Percentiles rank a stretch among this genome's conserved stretches.
phyloP scores from a whole-genome alignment of 2,329 filamentous ascomycete species.

The Pyrenophora tritici-repentis region DNA sequence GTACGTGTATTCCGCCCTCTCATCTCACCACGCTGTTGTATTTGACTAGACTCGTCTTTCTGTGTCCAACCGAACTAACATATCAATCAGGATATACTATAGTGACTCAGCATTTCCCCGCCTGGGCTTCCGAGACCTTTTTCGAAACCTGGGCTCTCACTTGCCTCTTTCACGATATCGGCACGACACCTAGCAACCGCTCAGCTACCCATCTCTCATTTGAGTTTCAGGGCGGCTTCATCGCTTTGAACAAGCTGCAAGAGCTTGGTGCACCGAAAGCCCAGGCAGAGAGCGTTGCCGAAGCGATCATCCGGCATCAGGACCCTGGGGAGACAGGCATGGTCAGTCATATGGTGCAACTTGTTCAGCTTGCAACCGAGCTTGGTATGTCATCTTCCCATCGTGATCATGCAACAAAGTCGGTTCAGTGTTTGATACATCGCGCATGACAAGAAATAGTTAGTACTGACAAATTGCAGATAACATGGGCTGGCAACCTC shows the following conservation, averaged over 20 bases:
- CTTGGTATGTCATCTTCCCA: not conserved
- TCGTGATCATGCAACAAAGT: not conserved
- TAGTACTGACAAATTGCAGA: not conserved
- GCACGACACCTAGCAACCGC: not conserved
- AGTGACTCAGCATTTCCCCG: not conserved
- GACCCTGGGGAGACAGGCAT: conserved; percentile 4
- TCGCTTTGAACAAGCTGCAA: not conserved
- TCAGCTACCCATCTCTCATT: conserved; percentile 2
- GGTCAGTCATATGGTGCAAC: not conserved
- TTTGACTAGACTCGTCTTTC: fast-evolving
- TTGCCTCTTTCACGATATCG: conserved; percentile 8
- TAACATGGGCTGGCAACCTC: conserved; percentile 5
- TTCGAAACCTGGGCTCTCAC: conserved; percentile 7
- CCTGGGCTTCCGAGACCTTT: not conserved
- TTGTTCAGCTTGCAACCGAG: conserved; percentile 3
- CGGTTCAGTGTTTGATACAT: no score
- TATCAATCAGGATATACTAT: not conserved
- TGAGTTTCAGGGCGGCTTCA: conserved; percentile 5
- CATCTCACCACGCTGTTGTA: fast-evolving
- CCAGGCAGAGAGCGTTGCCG: conserved; percentile 5
- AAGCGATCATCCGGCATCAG: conserved; percentile 6
- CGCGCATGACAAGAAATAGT: not conserved
- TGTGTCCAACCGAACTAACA: no score
- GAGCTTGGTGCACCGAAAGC: not conserved
- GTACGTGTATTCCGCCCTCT: not conserved